Base-by-base conservation (phyloP, 73 alveolate genomes). In the Paramecium sexaurelia region DNA sequence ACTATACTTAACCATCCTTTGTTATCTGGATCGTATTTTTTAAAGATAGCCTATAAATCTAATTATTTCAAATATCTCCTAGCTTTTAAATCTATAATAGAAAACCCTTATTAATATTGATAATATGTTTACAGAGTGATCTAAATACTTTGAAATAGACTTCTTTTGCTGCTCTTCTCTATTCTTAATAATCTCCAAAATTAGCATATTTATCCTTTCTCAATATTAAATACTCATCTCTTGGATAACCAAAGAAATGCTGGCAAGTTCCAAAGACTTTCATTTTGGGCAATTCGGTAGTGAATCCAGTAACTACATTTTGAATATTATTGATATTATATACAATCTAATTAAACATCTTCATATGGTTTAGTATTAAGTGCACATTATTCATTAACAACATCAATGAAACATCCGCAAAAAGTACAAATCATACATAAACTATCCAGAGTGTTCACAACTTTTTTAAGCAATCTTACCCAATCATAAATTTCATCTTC, bases 391-490 rank as follows among this genome's bases (percentile, higher is more conserved):
- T 85, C 92, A 87, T 94, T 94, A 19, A 94, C 92, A 41, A 94
- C 95, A 91, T 94, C 97, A 13, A 94, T 84, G 43, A 91, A 88
- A 78, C 96, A 92, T 27, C 96, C 96, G 66, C 97, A 94, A 87
- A 94, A 94, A 55, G 73, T 85, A 69, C 97, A 94, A 32, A 87
- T 78, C 89, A 94, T 92, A 85, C 94, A 92, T 84, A 92, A 94
- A 90, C 86, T 85, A 69, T 91, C 92, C 57, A 94, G 86, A 87
- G 93, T 95, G 10, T 75, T 43, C 1, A 86, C 97, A 55, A 87
- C 92, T 86, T 94, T 94, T 26, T 94, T 95, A 57, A 93, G 82
- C 67, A 94, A 86, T 92, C 92, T 92, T 1, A 92, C 97, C 97
- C 97, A 94, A 87, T 94, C 93, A 90, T 92, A 92, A 1, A 94